Conservation (phyloP, 2,329 filamentous ascomycete genomes). For the Plenodomus lindquistii region DNA sequence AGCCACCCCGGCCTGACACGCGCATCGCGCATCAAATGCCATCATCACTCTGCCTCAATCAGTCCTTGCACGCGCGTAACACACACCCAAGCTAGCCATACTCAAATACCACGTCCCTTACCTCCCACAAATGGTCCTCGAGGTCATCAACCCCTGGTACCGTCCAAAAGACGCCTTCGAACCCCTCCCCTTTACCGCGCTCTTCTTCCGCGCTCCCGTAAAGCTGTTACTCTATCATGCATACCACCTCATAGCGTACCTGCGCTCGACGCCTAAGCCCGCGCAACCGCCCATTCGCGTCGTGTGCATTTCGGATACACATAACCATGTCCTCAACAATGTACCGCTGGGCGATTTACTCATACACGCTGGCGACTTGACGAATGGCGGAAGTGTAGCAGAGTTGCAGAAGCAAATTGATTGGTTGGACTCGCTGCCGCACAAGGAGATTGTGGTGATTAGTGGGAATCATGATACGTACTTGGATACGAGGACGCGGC, state of each 20-base stretch:
- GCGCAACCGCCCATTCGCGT: conserved; percentile 68
- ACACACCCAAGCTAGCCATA: conserved; percentile 2
- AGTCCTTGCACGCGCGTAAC: background rate
- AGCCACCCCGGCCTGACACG: conserved; percentile 2
- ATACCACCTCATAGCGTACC: conserved; percentile 66
- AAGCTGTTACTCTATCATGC: conserved; percentile 64
- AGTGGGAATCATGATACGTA: conserved; percentile 89
- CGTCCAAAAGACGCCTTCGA: conserved; percentile 44
- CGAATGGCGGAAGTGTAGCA: conserved; percentile 68
- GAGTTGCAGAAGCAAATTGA: conserved; percentile 83
- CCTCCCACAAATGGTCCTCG: conserved; percentile 32
- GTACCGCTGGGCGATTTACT: conserved; percentile 81
- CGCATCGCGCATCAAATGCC: conserved; percentile 1
- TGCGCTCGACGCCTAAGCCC: conserved; percentile 68
- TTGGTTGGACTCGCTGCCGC: conserved; percentile 76
- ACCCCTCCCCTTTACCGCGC: conserved; percentile 59
- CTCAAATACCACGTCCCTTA: background rate
- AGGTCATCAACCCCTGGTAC: conserved; percentile 31
- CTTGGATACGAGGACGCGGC: conserved; percentile 70
- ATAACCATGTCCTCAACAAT: conserved; percentile 62
- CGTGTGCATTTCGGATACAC: conserved; percentile 90
- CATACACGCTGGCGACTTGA: conserved; percentile 87
- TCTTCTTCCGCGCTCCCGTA: conserved; percentile 68
- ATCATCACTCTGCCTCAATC: conserved; percentile 1
- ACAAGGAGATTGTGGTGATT: conserved; percentile 79